Base-by-base conservation (phyloP, 2,329 filamentous ascomycete species). In the Cladophialophora yegresii region DNA sequence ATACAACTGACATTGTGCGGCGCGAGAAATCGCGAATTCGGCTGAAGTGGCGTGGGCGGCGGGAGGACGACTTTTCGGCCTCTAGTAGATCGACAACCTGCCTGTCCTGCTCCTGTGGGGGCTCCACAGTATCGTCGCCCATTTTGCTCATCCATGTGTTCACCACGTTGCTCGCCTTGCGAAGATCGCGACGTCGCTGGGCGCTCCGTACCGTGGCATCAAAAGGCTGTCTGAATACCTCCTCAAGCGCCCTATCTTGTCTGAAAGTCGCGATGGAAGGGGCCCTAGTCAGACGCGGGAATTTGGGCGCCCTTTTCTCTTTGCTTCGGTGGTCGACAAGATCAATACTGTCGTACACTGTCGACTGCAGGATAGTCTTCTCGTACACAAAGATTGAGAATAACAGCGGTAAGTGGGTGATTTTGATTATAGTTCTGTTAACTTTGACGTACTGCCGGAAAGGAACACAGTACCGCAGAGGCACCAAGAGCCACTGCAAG, bases 371-470 rank as follows among this genome's bases (percentile, higher is more conserved):
- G 71, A 95, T 85, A 43, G 90, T 82, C 64, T 88, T 89, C 77
- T 98, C 93, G 75, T 98, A 98, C 22, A 90, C 71, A 73, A 90
- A 98, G 62, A 98, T 96, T 63, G 85, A 83, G 73, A 96, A 92
- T 0, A 98, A 78, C 2, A 98, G 84, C 0, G 93, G 93, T 67
- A 95, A 89, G 76, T 98, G 93, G 0, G 92, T 96, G 49, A 89
- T 77, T 74, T 97, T 97, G 81, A 98, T 97, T 65, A 96, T 86
- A 0, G 86, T 89, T n/a, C 93, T 86, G 75, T 98, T 98, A 67
- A 96, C 79, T 73, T 87, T 88, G 68, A 98, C 88, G 72, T 95
- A 98, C 55, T 87, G 85, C 47, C 86, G 86, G 70, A 97, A 87
- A 0, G 92, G 87, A 80, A 97, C 87, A 71, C 87, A 80, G 74